These are phyloP conservation scores for Furcasterigmium sp. DNA, from an alignment of 2,329 filamentous ascomycete genomes.

Conservation along the genomic window DNA sequence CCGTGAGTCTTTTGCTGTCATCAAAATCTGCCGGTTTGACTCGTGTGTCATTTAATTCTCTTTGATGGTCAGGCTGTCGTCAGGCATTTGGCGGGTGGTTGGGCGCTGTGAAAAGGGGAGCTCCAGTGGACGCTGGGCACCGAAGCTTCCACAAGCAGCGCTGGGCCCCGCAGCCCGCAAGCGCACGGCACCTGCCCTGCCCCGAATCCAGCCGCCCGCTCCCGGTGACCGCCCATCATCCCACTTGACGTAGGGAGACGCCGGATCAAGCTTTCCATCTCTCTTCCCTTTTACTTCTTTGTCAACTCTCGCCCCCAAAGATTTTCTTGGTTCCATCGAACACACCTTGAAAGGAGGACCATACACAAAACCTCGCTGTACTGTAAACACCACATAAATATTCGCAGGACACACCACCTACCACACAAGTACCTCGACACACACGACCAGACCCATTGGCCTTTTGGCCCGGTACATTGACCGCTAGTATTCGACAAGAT, in stretches of 20 bases:
- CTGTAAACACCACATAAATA: too few species aligned
- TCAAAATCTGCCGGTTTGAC: not conserved
- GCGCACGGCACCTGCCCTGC: too few species aligned
- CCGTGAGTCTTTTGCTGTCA: not conserved
- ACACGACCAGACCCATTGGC: not conserved
- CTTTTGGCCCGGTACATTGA: not conserved
- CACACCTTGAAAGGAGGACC: not conserved
- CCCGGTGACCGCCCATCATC: not conserved
- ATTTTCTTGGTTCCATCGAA: too few species aligned
- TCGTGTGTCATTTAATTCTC: not conserved
- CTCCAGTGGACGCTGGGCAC: conserved; percentile 3
- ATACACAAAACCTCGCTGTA: too few species aligned
- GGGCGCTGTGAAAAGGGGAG: not conserved
- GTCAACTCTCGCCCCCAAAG: not conserved
- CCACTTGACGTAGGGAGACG: not conserved
- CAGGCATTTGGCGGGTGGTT: not conserved
- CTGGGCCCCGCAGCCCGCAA: too few species aligned
- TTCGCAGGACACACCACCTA: not conserved
- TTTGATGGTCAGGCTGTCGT: too few species aligned
- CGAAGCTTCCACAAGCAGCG: conserved; percentile 18
- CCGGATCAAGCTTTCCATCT: not conserved
- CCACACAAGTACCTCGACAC: not conserved
- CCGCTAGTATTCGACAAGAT: conserved; percentile 44
- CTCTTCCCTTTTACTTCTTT: not conserved
- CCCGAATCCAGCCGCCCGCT: too few species aligned